Conservation (phyloP, 2,329 filamentous ascomycete species). For the Xylariaceae sp. region DNA sequence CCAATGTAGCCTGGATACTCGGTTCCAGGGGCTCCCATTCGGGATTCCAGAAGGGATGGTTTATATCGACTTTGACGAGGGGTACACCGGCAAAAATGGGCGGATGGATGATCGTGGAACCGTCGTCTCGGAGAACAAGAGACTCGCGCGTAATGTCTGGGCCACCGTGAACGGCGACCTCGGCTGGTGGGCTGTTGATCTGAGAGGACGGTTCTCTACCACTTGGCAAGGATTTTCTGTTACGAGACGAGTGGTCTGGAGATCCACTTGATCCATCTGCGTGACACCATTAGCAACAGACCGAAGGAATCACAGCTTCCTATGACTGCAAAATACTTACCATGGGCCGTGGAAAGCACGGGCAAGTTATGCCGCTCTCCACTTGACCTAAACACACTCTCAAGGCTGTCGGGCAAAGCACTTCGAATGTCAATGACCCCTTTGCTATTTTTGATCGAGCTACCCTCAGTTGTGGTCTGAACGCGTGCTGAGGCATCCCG, state of each 20-base stretch:
- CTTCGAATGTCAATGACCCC: slow-evolving; percentile 1
- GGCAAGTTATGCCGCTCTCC: slow-evolving; percentile 31
- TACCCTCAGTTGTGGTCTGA: slow-evolving; percentile 5
- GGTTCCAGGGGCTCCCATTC: slow-evolving; percentile 45
- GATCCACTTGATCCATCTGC: slow-evolving; percentile 20
- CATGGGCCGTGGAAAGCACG: slow-evolving; percentile 21
- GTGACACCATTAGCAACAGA: slow-evolving; percentile 15
- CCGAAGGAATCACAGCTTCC: not conserved
- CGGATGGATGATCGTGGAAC: slow-evolving; percentile 45
- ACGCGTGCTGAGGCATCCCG: slow-evolving; percentile 17
- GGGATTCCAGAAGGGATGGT: slow-evolving; percentile 52
- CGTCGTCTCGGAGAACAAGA: slow-evolving; percentile 45
- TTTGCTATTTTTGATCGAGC: slow-evolving; percentile 14
- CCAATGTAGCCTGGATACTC: slow-evolving; percentile 40
- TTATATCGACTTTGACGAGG: slow-evolving; percentile 44
- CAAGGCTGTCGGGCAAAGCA: not conserved
- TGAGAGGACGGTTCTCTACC: slow-evolving; percentile 25
- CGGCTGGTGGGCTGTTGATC: slow-evolving; percentile 21
- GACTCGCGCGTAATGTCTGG: slow-evolving; percentile 42
- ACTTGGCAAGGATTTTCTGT: slow-evolving; percentile 31
- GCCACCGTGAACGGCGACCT: slow-evolving; percentile 13
- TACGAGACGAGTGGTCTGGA: slow-evolving; percentile 27
- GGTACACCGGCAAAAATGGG: slow-evolving; percentile 50
- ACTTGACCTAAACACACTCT: slow-evolving; percentile 24
- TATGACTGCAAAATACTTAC: slow-evolving; percentile 15